Base-by-base conservation (phyloP, 495 filamentous ascomycete species). In the Aspergillus steynii region DNA sequence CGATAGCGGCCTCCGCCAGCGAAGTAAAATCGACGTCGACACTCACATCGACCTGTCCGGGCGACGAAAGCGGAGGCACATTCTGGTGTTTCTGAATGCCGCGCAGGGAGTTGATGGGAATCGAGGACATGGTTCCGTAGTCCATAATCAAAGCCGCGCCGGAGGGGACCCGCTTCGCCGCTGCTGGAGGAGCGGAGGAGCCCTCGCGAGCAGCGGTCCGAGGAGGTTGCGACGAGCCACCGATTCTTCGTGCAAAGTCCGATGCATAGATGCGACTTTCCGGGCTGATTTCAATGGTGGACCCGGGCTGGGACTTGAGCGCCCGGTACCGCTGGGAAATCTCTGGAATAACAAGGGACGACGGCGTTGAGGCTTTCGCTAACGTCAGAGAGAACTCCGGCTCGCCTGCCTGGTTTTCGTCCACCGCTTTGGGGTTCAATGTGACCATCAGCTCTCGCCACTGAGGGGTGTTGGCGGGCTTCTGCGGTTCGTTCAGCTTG, bases 131-230 rank as follows among this genome's bases (percentile, higher is more conserved):
- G 2, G 93, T 91, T 2, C 95, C 95, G 77, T 98, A 99, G 76
- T 99, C 95, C 60, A 99, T 84, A 63, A 99, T 91, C 15, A 99
- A 77, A 1, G 93, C 94, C 14, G 91, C 93, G 53, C 95, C 95
- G 3, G 86, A 89, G 5, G 92, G 86, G 1, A 61, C 64, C 10
- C 79, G 69, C 65, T 92, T 93, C 29, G 61, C 49, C 6, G 64
- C 29, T 63, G 50, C 53, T 52, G 72, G 55, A 4, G 62, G 51
- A 34, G 63, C 46, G 52, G 66, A 34, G 10, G 65, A 34, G 55
- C 12, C 49, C 50, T 56, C 26, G 32, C 56, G 37, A 9, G 64
- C 34, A 29, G 62, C 61, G 46, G 71, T 64, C 1, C 60, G 61
- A 15, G 84, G 78, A 50, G 74, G 71, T 3, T 75, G 50, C 4